Conservation (phyloP, 257 asterid genomes). For the Plantago ovata region DNA sequence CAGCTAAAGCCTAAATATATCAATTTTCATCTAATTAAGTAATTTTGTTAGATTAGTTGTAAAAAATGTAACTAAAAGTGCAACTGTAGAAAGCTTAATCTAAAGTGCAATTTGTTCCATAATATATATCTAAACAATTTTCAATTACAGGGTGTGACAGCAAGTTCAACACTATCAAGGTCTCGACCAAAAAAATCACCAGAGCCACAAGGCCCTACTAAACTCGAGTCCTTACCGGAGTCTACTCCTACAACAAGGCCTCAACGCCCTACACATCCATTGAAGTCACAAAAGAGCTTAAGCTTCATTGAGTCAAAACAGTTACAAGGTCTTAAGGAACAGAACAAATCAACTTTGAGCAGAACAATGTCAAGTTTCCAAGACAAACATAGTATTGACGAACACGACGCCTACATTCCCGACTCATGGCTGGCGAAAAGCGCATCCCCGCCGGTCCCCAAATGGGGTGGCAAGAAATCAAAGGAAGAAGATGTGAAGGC, state of each 20-base stretch:
- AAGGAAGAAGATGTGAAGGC: constrained; percentile 66
- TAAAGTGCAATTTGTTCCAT: no score
- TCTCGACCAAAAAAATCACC: constrained; percentile 22
- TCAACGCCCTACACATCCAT: constrained; percentile 6
- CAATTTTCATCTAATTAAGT: no score
- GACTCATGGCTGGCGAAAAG: constrained; percentile 21
- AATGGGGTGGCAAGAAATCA: constrained; percentile 46
- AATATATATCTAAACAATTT: no score
- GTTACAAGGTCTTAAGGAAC: constrained; percentile 19
- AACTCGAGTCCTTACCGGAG: constrained; percentile 16
- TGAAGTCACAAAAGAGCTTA: constrained; percentile 22
- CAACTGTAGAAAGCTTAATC: no score
- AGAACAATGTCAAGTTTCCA: constrained; percentile 18
- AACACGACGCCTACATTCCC: constrained; percentile 12
- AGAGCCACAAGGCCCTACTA: constrained; percentile 16
- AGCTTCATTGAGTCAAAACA: constrained; percentile 20
- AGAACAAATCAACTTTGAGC: background rate
- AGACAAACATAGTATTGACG: constrained; percentile 21
- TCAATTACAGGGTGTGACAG: constrained; percentile 27
- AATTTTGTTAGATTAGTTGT: no score
- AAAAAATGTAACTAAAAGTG: no score
- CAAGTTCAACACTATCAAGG: constrained; percentile 27
- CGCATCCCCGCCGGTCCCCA: constrained; percentile 40
- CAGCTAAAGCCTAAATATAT: no score
- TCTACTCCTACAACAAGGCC: background rate